Base-by-base conservation (phyloP, 176 grass and related monocot species). In the Oryza brachyantha region DNA sequence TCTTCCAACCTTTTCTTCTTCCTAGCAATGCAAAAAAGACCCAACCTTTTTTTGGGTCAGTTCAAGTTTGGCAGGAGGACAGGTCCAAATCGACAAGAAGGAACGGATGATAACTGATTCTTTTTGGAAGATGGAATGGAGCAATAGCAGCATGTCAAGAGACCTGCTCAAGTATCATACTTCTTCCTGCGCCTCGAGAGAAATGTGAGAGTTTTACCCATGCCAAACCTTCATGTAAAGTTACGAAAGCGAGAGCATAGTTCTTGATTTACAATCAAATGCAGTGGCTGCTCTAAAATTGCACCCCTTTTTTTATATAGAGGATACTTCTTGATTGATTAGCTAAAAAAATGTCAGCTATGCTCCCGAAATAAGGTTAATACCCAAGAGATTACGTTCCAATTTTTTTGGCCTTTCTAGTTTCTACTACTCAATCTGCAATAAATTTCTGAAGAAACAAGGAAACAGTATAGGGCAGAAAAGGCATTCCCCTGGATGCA, bases 221-320 rank as follows among this genome's bases (percentile, higher is more conserved):
- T 19, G 76, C 7, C 75, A 8, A 8, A 17, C 64, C 64, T 32
- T 34, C n/a, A 11, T 41, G 77, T 24, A 9, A 45, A 19, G 37
- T 21, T 40, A 37, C 7, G 6, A 29, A 22, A 2, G 66, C 2
- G 0, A 43, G 28, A 14, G 21, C 61, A 73, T 81, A 1, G 19
- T 37, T n/a, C n/a, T n/a, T n/a, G n/a, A n/a, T n/a, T 64, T 37
- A 10, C 78, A 61, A 42, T 48, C 68, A 8, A 37, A 73, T 73
- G 29, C 68, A 11, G 66, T 9, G 36, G 70, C 10, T 24, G 10
- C 25, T 36, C 54, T 10, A 34, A 80, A 60, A 40, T 13, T 26
- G 7, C 0, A 11, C 6, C 19, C 0, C 2, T 29, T 50, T 10
- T 70, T 48, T 27, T 41, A 16, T 7, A 59, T 0, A 27, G 38